Evolutionary conservation across 1,284 basidiomycete species (phyloP).

Genomic region (Sporisorium graminicola): DNA sequence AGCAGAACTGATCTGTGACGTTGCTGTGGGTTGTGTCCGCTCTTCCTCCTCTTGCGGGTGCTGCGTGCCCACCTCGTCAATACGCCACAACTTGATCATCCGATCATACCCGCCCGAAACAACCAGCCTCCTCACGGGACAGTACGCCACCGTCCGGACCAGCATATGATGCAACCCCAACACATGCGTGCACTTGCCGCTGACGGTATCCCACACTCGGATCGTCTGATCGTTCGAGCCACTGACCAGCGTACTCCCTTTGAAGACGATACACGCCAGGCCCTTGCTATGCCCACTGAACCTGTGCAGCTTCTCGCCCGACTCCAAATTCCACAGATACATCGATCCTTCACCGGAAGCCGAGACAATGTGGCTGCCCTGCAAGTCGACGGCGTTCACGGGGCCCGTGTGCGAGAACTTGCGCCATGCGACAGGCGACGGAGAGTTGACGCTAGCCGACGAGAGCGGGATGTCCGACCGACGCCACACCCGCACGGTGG

Average conservation of each 20-base stretch:
- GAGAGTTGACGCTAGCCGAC: neutral
- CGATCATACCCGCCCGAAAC: conserved; percentile 58
- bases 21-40: neutral
- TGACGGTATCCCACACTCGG: conserved; percentile 53
- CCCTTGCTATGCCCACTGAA: conserved; percentile 54
- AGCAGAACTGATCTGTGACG: too few species aligned
- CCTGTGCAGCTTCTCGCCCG: conserved; percentile 35
- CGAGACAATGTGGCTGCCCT: conserved; percentile 42
- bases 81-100: conserved; percentile 49
- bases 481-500: conserved; percentile 57
- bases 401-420: conserved; percentile 42
- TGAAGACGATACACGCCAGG: conserved; percentile 53
- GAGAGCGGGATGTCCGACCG: conserved; percentile 15
- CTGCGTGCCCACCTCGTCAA: conserved; percentile 5
- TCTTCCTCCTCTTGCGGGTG: neutral
- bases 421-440: conserved; percentile 13
- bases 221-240: conserved; percentile 61
- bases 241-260: conserved; percentile 45
- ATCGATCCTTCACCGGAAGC: conserved; percentile 58
- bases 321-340: conserved; percentile 53
- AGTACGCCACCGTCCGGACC: conserved; percentile 52
- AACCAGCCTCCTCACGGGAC: conserved; percentile 30
- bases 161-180: conserved; percentile 46
- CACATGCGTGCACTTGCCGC: conserved; percentile 42
- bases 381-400: conserved; percentile 50